Base-by-base conservation (phyloP, 371 early-diverging fungal genomes). In the Syncephalastrum racemosum region DNA sequence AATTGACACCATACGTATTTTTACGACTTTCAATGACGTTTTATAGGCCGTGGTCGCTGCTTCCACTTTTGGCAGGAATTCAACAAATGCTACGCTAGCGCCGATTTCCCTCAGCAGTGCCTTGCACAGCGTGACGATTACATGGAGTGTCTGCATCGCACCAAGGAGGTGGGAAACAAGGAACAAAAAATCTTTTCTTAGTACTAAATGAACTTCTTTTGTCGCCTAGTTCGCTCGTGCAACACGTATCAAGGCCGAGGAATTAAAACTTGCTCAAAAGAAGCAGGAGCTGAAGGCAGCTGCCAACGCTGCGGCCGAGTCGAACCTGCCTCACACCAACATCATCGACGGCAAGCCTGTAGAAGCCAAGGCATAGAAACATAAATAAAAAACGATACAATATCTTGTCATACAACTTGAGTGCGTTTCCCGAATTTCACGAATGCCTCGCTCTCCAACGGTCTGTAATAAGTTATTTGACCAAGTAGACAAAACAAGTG, bases 31-130 rank as follows among this genome's bases (percentile, higher is more conserved):
- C 23, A 14, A 12, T 5, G 25, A 14, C 50, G 18, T 44, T 4
- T 50, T 24, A 54, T 74, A 88, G 90, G 90, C 71, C 89, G 87
- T 74, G 84, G 84, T 67, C 86, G 91, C 57, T 91, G 91, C 77
- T 89, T 88, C 73, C 82, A 86, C 54, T 84, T 85, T 67, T 91
- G 91, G 91, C 90, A 90, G 69, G 91, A 91, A 72, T 89, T 89
- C 71, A 80, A 84, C 79, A 90, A 91, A 70, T 91, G 91, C 77
- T 89, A 87, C 60, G 88, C 86, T 63, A 73, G 78, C 59, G 86
- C 86, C 58, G 85, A 88, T 69, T 69, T 75, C 45, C 88, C 85
- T 54, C 77, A 82, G 51, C 86, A 90, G 63, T 91, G 91, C 70
- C 67, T 81, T 43, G 77, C 78, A 39, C 85, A 87, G 64, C 82